Evolutionary conservation across 306 rosid species (phyloP), one percentile per base, ranked within the genome.

Genomic region (Acacia confusa): DNA sequence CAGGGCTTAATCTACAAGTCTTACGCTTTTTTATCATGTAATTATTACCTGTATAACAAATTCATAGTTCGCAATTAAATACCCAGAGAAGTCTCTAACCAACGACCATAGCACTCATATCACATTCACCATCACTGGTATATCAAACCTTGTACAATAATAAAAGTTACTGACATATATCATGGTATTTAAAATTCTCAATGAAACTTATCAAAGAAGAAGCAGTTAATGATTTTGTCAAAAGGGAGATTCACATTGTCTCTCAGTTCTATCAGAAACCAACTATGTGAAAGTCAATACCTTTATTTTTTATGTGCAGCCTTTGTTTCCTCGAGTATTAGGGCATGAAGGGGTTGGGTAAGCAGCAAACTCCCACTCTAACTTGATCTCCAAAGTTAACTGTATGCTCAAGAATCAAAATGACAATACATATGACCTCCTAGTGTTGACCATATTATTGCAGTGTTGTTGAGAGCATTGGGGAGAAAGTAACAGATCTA

Each of bases 401-500:
- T 27, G 1, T 28, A 61, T 61, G 9, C 38, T 63, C 41, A 28
- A 28, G 69, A 55, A 55, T 7, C 27, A 53, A 55, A 27, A 61
- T 27, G 66, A 58, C 16, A 24, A 25, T 5, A 14, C 27, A 61
- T 61, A 25, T 61, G 40, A 67, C 11, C 72, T 67, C 48, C 48
- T 16, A 38, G 1, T 66, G 43, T 66, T 36, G 72, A 38, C 41
- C 20, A 22, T 41, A 41, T 69, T 22, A 41, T 69, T 41, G 32
- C 53, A 69, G 74, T 40, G 53, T 69, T 40, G 34, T 45, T 16
- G 76, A 84, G 15, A 69, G 74, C 53, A 69, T 0, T 69, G 88
- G 86, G 6, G 81, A 82, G 70, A 72, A 76, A 28, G 88, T 79
- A 55, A 82, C 20, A 14, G 68, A 66, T 76, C 4, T 84, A 2